Percentiles rank a stretch among this genome's conserved stretches.
phyloP scores from a whole-genome alignment of 805 yeast genomes.

The Hanseniaspora nectarophila region DNA sequence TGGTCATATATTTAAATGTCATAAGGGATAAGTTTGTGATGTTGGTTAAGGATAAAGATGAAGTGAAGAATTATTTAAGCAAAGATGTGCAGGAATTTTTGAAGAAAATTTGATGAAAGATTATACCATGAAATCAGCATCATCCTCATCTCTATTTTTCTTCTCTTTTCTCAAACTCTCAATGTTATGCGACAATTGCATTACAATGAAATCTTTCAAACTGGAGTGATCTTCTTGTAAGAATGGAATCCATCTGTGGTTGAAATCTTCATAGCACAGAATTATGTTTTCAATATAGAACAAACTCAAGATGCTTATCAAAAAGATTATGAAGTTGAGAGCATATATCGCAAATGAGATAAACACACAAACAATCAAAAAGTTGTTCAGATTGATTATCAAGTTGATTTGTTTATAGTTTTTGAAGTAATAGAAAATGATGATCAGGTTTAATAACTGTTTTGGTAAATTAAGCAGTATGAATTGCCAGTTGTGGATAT shows the following conservation, averaged over 20 bases:
- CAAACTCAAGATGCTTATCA: neutral
- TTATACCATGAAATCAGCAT: neutral
- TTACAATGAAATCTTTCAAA: neutral
- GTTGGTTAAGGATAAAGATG: conserved; percentile 8
- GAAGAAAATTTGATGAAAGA: neutral
- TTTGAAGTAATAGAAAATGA: neutral
- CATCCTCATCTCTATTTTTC: neutral
- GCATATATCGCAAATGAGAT: neutral
- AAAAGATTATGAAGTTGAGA: neutral
- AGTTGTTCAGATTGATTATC: neutral
- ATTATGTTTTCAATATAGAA: conserved; percentile 5
- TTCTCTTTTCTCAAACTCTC: neutral
- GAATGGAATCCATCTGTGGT: conserved; percentile 9
- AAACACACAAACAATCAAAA: neutral
- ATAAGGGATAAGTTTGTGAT: neutral
- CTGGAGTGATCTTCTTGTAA: conserved; percentile 1
- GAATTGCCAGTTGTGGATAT: conserved; percentile 11
- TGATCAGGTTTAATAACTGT: neutral
- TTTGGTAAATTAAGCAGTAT: conserved; percentile 1
- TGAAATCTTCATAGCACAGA: neutral
- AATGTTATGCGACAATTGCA: neutral
- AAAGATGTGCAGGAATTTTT: neutral
- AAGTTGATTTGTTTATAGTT: neutral
- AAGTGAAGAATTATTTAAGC: neutral
- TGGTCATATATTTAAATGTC: conserved; percentile 2